phyloP scores from a whole-genome alignment of 176 grass and related monocot genomes.

The Oryza brachyantha region DNA sequence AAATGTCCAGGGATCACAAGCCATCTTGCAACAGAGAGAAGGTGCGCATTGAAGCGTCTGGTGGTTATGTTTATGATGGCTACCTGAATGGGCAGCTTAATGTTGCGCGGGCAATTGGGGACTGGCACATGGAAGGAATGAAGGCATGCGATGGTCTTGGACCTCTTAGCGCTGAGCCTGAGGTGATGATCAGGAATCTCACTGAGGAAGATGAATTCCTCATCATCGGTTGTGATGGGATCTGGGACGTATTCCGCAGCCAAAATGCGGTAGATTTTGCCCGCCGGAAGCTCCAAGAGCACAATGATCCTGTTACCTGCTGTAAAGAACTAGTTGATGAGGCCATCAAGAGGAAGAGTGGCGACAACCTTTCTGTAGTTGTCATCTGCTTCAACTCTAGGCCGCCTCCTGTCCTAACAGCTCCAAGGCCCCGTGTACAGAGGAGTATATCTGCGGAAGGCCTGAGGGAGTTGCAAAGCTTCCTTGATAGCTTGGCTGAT shows the following conservation, averaged over 20 bases:
- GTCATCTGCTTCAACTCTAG: constrained; percentile 75
- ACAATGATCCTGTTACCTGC: constrained; percentile 73
- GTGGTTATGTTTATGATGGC: constrained; percentile 75
- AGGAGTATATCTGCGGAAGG: constrained; percentile 94
- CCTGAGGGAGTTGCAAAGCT: constrained; percentile 80
- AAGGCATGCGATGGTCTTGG: constrained; percentile 53
- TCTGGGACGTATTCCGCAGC: constrained; percentile 95
- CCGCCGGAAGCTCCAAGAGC: constrained; percentile 76
- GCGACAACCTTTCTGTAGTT: constrained; percentile 76
- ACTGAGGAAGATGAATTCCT: constrained; percentile 87
- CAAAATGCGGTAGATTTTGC: constrained; percentile 95
- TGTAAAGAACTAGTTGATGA: constrained; percentile 84
- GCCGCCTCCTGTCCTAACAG: constrained; percentile 58
- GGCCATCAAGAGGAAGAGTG: constrained; percentile 85
- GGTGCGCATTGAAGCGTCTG: constrained; percentile 64
- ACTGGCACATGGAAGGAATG: constrained; percentile 95
- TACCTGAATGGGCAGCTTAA: constrained; percentile 89
- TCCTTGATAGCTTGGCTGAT: constrained; percentile 72
- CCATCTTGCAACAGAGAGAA: constrained; percentile 67
- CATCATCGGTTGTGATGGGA: constrained; percentile 89
- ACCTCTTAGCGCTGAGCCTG: constrained; percentile 80
- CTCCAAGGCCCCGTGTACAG: constrained; percentile 69
- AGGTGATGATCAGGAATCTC: constrained; percentile 66
- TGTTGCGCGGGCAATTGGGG: constrained; percentile 74
- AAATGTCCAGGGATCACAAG: constrained; percentile 89